Base-by-base conservation (phyloP, 2,329 filamentous ascomycete genomes). In the Raffaelea arxii region DNA sequence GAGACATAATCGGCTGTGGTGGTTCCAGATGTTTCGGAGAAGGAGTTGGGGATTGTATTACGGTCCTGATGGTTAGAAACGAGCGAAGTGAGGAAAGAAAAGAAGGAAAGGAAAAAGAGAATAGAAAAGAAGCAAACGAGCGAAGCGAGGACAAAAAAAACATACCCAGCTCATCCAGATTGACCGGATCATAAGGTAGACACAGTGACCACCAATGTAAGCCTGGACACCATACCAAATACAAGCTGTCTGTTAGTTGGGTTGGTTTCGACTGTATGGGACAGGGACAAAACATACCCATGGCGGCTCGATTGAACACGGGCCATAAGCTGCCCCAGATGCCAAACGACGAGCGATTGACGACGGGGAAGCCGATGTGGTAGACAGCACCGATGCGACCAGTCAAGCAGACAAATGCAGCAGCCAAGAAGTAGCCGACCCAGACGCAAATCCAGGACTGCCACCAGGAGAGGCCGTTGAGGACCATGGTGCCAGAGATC, bases 361-460 rank as follows among this genome's bases (percentile, higher is more conserved):
- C 81, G 30, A 95, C 86, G 1, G 90, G 88, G 61, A 95, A 95
- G 2, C 86, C 84, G 53, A 95, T 86, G 61, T 95, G 88, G 62
- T 95, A 95, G 19, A 77, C 78, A 9, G 89, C 86, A 49, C 89
- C 90, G 43, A 94, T 90, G 42, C 87, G 80, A 53, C 86, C 88
- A 6, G 86, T 94, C 53, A 82, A 51, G 57, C 80, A 84, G 53
- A 94, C 75, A 64, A 95, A 94, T 59, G 67, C 68, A 25, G 74
- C 86, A 0, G 88, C 79, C 53, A 94, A 81, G 35, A 79, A 71
- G 60, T 95, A 94, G 46, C 90, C 89, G 24, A 90, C 67, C 82
- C 88, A 91, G 38, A 95, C 86, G 58, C 85, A 89, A n/a, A 88
- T 67, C 82, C 84, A 88, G 3, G 86, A 83, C 66, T 94, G 87